Evolutionary conservation across 2,329 filamentous ascomycete genomes (phyloP).

Genomic region (Boeremia lycopersici): DNA sequence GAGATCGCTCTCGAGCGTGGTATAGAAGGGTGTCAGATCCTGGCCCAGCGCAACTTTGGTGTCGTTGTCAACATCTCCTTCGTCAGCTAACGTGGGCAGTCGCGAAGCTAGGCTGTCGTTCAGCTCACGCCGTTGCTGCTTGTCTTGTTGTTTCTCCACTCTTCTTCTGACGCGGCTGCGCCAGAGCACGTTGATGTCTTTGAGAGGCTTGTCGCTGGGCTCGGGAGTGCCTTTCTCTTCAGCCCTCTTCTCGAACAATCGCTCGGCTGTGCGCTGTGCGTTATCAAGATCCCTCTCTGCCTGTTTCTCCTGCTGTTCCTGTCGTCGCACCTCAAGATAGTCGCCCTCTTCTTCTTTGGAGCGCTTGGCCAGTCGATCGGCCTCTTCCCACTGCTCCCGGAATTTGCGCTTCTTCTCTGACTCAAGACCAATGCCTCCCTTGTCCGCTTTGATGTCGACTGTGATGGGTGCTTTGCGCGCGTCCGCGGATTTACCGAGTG

Average conservation of each 20-base stretch:
- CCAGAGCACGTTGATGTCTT: constrained; percentile 78
- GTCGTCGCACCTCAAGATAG: constrained; percentile 42
- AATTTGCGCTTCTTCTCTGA: constrained; percentile 80
- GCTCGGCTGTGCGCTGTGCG: constrained; percentile 83
- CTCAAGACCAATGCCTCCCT: constrained; percentile 83
- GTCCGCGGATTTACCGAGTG: constrained; percentile 68
- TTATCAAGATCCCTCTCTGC: constrained; percentile 72
- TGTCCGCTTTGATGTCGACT: constrained; percentile 76
- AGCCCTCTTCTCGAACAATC: constrained; percentile 61
- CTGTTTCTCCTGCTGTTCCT: constrained; percentile 44
- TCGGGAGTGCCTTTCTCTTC: constrained; percentile 31
- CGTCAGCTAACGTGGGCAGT: constrained; percentile 64
- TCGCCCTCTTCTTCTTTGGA: constrained; percentile 55
- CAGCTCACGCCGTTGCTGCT: constrained; percentile 36
- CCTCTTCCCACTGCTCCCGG: constrained; percentile 45
- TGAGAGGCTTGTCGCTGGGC: constrained; percentile 59
- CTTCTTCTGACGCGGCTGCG: constrained; percentile 73
- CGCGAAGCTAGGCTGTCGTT: constrained; percentile 48
- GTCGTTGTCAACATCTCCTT: constrained; percentile 74
- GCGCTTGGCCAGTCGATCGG: constrained; percentile 40
- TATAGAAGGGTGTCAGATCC: constrained; percentile 55
- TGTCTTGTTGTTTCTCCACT: constrained; percentile 71
- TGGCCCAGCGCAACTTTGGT: constrained; percentile 72
- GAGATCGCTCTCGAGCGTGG: constrained; percentile 67
- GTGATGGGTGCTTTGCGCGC: constrained; percentile 73